phyloP scores from a whole-genome alignment of 1,284 basidiomycete species.

The Vanrija pseudolonga region DNA sequence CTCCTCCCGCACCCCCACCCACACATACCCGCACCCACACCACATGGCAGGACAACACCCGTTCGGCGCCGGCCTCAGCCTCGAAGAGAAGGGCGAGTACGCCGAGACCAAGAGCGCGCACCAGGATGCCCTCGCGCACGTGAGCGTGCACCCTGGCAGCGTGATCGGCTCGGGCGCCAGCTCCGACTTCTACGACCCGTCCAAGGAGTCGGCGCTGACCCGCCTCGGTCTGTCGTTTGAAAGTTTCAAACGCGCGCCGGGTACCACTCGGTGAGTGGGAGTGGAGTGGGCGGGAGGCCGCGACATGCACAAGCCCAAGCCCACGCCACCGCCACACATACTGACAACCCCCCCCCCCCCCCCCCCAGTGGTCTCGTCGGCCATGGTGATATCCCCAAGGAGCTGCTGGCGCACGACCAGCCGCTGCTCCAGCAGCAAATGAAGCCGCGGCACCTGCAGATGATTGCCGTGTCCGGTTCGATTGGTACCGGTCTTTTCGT shows the following conservation, averaged over 20 bases:
- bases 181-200: slow-evolving; percentile 45
- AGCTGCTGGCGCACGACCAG: slow-evolving; percentile 31
- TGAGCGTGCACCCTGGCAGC: too few relatives aligned
- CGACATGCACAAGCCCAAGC: too few relatives aligned
- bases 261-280: slow-evolving; percentile 34
- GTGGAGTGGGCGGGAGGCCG: not conserved
- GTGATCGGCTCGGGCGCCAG: too few relatives aligned
- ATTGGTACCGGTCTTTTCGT: slow-evolving; percentile 52
- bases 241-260: slow-evolving; percentile 52
- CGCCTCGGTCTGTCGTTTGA: slow-evolving; percentile 46
- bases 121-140: too few relatives aligned
- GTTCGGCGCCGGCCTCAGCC: too few relatives aligned
- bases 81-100: too few relatives aligned
- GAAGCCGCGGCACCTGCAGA: slow-evolving; percentile 42
- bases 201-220: slow-evolving; percentile 44
- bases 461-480: slow-evolving; percentile 48
- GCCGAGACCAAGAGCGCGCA: too few relatives aligned
- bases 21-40: too few relatives aligned
- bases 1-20: too few relatives aligned
- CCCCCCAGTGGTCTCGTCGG: slow-evolving; percentile 27
- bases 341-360: too few relatives aligned
- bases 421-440: slow-evolving; percentile 49
- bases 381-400: slow-evolving; percentile 34
- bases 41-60: too few relatives aligned
- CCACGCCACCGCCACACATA: too few relatives aligned